A percentile compares a stretch with the other conserved stretches of the same genome.
Conservation (phyloP, 164 flowering plant genomes). For the Magnolia kwangsiensis region DNA sequence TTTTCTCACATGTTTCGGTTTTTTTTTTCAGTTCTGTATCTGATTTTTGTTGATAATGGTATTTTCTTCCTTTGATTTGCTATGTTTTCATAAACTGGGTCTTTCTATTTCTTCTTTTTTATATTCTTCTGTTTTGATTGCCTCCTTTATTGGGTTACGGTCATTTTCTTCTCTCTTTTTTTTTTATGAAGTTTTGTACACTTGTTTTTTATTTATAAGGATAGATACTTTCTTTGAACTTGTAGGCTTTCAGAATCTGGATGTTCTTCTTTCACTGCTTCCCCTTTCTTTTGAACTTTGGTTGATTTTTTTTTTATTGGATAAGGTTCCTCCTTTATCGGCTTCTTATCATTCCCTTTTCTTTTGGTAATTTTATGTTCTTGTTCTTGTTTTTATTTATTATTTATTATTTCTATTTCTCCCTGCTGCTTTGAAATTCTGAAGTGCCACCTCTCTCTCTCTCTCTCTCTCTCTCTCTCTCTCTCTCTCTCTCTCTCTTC, state of each 20-base stretch:
- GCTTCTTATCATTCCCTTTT: neutral
- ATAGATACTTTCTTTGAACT: neutral
- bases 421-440: neutral
- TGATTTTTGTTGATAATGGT: neutral
- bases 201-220: neutral
- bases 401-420: neutral
- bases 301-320: neutral
- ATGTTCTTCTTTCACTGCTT: neutral
- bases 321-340: neutral
- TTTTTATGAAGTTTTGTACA: neutral
- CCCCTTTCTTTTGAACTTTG: neutral
- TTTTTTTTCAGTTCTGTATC: neutral
- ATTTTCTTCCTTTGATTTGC: neutral
- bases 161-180: too few relatives aligned
- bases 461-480: neutral
- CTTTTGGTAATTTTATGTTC: neutral
- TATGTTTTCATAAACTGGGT: neutral
- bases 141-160: neutral
- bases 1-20: neutral
- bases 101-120: neutral
- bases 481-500: neutral
- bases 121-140: too few relatives aligned
- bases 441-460: neutral
- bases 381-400: neutral
- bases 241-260: neutral